Evolutionary conservation across 768 basidiomycete species (phyloP).

Genomic region (Suillus tomentosus): DNA sequence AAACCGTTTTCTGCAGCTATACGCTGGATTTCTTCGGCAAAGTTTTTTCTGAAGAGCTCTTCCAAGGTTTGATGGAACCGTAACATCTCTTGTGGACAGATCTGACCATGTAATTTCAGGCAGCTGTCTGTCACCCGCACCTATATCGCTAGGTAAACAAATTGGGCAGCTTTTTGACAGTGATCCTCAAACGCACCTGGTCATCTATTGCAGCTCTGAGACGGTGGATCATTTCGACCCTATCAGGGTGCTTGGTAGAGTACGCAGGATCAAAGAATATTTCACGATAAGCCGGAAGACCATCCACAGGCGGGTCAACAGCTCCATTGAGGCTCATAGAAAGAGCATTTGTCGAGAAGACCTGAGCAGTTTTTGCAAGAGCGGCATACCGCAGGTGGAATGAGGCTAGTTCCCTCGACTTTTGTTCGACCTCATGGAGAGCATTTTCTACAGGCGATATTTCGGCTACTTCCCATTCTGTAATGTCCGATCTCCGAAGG

Average conservation of each 20-base stretch:
- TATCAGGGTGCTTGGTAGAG: conserved; percentile 64
- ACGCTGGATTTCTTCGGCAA: conserved; percentile 77
- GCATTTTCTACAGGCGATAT: conserved; percentile 88
- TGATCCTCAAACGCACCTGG: conserved; percentile 51
- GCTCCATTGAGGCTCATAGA: conserved; percentile 86
- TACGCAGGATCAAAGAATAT: conserved; percentile 77
- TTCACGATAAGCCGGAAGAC: conserved; percentile 75
- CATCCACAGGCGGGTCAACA: conserved; percentile 79
- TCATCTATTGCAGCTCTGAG: conserved; percentile 77
- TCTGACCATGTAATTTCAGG: conserved; percentile 75
- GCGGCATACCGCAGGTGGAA: conserved; percentile 72
- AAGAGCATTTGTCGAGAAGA: conserved; percentile 75
- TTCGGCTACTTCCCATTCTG: conserved; percentile 67
- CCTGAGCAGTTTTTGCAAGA: conserved; percentile 74
- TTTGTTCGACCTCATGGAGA: conserved; percentile 75
- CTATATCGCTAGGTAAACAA: conserved; percentile 37
- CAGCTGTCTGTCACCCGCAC: conserved; percentile 82
- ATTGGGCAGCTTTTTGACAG: not conserved
- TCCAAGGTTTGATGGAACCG: conserved; percentile 90
- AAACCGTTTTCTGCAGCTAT: conserved; percentile 60
- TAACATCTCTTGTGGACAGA: conserved; percentile 88
- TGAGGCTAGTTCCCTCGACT: conserved; percentile 73
- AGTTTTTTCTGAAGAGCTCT: conserved; percentile 83
- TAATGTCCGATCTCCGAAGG: conserved; percentile 84
- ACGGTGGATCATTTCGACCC: conserved; percentile 70